A percentile compares a stretch with the other conserved stretches of the same genome.
Conservation (phyloP, 2,329 filamentous ascomycete species). For the Zelopaecilomyces penicillatus region DNA sequence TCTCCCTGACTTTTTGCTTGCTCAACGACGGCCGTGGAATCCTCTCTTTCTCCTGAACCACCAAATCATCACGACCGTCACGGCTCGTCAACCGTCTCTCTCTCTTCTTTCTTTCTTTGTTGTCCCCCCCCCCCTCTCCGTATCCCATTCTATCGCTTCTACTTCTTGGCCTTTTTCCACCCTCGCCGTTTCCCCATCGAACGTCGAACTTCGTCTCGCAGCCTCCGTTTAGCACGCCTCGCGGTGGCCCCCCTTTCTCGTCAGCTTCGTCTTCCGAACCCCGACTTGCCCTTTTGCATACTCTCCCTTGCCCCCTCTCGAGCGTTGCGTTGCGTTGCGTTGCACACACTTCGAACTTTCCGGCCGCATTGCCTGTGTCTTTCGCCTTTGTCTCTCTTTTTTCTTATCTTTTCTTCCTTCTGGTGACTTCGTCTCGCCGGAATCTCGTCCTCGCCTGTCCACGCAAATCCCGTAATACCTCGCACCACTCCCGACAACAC, state of each 20-base stretch:
- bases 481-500: slow-evolving; percentile 10
- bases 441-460: slow-evolving; percentile 16
- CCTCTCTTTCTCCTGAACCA: neutral
- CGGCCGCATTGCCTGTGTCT: slow-evolving; percentile 16
- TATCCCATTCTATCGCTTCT: slow-evolving; percentile 3
- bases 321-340: slow-evolving; percentile 18
- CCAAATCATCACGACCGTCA: neutral
- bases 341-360: slow-evolving; percentile 18
- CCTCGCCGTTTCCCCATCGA: slow-evolving; percentile 17
- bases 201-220: slow-evolving; percentile 12
- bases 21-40: neutral
- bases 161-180: slow-evolving; percentile 17
- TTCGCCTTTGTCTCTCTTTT: slow-evolving; percentile 21
- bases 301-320: slow-evolving; percentile 7
- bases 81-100: slow-evolving; percentile 10
- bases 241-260: slow-evolving; percentile 24
- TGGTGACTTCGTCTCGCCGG: slow-evolving; percentile 15
- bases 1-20: slow-evolving; percentile 8
- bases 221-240: slow-evolving; percentile 12
- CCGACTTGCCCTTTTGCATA: slow-evolving; percentile 11
- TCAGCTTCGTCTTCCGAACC: slow-evolving; percentile 16
- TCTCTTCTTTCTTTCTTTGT: slow-evolving; percentile 16
- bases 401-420: slow-evolving; percentile 18
- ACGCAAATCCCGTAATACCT: slow-evolving; percentile 21
- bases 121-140: slow-evolving; percentile 15